phyloP scores from a whole-genome alignment of 2,329 filamentous ascomycete species.

The Trichoderma sp. region DNA sequence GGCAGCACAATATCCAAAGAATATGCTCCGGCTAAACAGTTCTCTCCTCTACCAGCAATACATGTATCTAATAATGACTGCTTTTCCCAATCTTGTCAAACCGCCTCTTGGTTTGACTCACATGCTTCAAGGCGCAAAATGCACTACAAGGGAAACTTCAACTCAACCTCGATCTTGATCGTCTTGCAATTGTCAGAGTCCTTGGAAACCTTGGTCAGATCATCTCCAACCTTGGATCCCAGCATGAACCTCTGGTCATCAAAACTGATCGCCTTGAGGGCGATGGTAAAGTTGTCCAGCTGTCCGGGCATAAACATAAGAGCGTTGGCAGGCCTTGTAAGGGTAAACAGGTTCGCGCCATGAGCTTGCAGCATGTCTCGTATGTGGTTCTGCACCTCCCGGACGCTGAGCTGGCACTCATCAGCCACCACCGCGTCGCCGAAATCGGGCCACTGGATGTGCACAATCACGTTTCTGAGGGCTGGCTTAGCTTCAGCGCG shows the following conservation, averaged over 20 bases:
- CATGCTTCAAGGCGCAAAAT: background rate
- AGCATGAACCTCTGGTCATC: slow-evolving; percentile 30
- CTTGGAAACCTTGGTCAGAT: slow-evolving; percentile 29
- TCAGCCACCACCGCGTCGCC: slow-evolving; percentile 36
- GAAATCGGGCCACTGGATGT: slow-evolving; percentile 32
- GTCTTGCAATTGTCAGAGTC: slow-evolving; percentile 20
- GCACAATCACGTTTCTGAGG: slow-evolving; percentile 27
- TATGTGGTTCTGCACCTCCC: slow-evolving; percentile 26
- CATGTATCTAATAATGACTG: background rate
- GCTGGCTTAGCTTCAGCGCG: background rate
- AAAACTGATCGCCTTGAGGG: slow-evolving; percentile 29
- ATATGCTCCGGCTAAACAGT: background rate
- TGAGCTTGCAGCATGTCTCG: slow-evolving; percentile 27
- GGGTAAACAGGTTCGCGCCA: slow-evolving; percentile 5
- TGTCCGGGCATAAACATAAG: slow-evolving; percentile 5
- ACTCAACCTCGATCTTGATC: slow-evolving; percentile 4
- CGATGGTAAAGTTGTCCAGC: slow-evolving; percentile 12
- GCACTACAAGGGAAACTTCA: background rate
- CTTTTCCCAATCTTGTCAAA: background rate
- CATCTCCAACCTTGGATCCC: slow-evolving; percentile 29
- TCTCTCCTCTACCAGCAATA: background rate
- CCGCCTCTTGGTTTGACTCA: background rate
- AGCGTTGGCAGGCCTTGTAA: background rate
- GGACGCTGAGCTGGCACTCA: slow-evolving; percentile 34
- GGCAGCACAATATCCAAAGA: background rate